Evolutionary conservation across 2,329 filamentous ascomycete genomes (phyloP), one percentile per base, ranked within the genome.

Genomic region (Aspergillus tanneri): DNA sequence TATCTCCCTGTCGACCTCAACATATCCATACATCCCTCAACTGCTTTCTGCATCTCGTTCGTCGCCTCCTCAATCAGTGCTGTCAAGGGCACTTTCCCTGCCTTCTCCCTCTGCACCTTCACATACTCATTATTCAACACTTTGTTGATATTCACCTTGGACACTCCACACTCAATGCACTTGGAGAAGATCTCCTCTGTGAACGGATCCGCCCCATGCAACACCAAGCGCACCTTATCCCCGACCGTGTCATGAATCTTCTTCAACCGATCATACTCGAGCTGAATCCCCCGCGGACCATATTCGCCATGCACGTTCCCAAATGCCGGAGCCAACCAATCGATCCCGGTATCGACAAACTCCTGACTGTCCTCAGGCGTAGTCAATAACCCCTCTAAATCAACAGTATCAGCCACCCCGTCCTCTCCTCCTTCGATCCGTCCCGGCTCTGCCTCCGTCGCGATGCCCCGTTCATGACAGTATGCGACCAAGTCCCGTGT

Each of bases 231-330:
- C 8, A 82, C 78, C 36, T 72, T 64, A 25, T 72, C 70, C 0
- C 74, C 74, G 4, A 79, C 75, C 41, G 73, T 69, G 41, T 74
- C 67, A 45, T 77, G 71, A 46, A 84, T 79, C 4, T 66, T 65
- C 32, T 69, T 62, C 47, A 82, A 62, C 49, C 77, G 68, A 16
- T 77, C 79, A 63, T 81, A 85, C 59, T 87, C 84, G 14, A 86
- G 66, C 63, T 77, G 73, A 19, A 84, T 81, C 0, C 85, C 86
- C 12, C 80, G 70, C 0, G 81, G 77, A 0, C 85, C 85, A 67
- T 90, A 89, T 57, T 84, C 81, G 5, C 86, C 86, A 68, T 90
- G 86, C 36, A 90, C 83, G 59, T 89, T 90, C 3, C 86, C 86
- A 69, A 90, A 88, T 0, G 85, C 85, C 0, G 86, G 87, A 2